Evolutionary conservation across 2,329 filamentous ascomycete species (phyloP).

Genomic region (Cyphellophora attinorum): DNA sequence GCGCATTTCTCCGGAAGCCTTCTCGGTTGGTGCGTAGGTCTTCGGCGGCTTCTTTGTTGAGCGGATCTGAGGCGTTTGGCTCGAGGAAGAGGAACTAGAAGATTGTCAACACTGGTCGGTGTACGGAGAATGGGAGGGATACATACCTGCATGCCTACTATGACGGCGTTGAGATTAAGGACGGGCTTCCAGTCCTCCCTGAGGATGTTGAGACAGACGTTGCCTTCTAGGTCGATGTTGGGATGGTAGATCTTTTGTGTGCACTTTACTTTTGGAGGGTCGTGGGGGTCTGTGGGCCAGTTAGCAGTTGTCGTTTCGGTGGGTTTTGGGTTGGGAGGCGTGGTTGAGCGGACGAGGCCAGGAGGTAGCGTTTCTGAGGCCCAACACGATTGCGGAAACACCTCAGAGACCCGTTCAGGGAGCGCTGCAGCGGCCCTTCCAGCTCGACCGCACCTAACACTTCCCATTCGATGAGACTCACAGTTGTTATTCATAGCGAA

Average conservation of each 20-base stretch:
- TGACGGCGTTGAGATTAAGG: constrained; percentile 89
- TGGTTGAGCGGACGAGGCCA: too few relatives aligned
- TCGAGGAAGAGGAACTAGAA: constrained; percentile 88
- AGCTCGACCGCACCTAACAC: too few relatives aligned
- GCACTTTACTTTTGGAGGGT: constrained; percentile 94
- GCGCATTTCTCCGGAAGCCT: constrained; percentile 83
- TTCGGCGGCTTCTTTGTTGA: constrained; percentile 96
- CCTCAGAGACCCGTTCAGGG: too few relatives aligned
- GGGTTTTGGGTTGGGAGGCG: too few relatives aligned
- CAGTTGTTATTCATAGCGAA: constrained; percentile 91
- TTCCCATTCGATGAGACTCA: too few relatives aligned
- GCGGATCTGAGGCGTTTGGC: constrained; percentile 90
- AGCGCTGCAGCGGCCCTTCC: too few relatives aligned
- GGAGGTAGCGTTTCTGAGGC: too few relatives aligned
- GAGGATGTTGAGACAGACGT: constrained; percentile 95
- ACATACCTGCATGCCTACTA: constrained; percentile 76
- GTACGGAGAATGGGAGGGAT: constrained; percentile 2
- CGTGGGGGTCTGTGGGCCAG: too few relatives aligned
- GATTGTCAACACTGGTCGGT: constrained; percentile 3
- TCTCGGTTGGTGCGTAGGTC: constrained; percentile 81
- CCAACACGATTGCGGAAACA: too few relatives aligned
- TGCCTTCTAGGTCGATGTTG: constrained; percentile 95
- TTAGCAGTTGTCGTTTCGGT: too few relatives aligned
- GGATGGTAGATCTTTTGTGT: constrained; percentile 98
- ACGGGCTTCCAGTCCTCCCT: constrained; percentile 99